phyloP scores from a whole-genome alignment of 352 stramenopile species.

The Albugo candida region DNA sequence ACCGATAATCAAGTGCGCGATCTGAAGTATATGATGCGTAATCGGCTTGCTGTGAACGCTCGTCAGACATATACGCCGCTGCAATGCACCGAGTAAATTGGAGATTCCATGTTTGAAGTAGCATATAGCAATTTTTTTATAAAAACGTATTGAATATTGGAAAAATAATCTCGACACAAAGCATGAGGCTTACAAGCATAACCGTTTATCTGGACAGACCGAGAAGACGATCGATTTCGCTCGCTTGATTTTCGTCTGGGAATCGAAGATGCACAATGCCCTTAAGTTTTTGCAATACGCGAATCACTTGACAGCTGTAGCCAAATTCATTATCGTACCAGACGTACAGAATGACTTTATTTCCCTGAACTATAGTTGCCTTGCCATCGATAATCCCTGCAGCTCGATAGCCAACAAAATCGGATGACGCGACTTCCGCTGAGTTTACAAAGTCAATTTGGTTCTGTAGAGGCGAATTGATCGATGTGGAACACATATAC shows the following conservation, averaged over 20 bases:
- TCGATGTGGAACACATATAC: slow-evolving; percentile 57
- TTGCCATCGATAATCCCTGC: slow-evolving; percentile 63
- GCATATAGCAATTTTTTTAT: too few species aligned
- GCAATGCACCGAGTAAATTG: too few species aligned
- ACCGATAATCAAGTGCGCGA: too few species aligned
- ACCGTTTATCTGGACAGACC: slow-evolving; percentile 12
- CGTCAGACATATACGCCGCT: too few species aligned
- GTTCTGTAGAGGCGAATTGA: slow-evolving; percentile 72
- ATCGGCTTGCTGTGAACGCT: too few species aligned
- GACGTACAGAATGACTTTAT: slow-evolving; percentile 75
- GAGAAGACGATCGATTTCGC: slow-evolving; percentile 44
- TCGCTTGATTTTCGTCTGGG: slow-evolving; percentile 38
- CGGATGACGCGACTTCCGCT: slow-evolving; percentile 55
- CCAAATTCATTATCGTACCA: slow-evolving; percentile 86
- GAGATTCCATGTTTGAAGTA: too few species aligned
- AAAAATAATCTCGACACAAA: background rate
- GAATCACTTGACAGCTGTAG: slow-evolving; percentile 76
- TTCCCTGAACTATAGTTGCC: slow-evolving; percentile 66
- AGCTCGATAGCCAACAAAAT: slow-evolving; percentile 66
- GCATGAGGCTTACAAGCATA: background rate
- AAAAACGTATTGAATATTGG: too few species aligned
- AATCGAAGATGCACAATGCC: slow-evolving; percentile 58
- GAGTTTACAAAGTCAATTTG: slow-evolving; percentile 80
- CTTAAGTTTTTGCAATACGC: slow-evolving; percentile 60
- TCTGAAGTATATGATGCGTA: too few species aligned